Evolutionary conservation across 352 stramenopile genomes (phyloP).

Genomic region (Globisporangium mamillatum): DNA sequence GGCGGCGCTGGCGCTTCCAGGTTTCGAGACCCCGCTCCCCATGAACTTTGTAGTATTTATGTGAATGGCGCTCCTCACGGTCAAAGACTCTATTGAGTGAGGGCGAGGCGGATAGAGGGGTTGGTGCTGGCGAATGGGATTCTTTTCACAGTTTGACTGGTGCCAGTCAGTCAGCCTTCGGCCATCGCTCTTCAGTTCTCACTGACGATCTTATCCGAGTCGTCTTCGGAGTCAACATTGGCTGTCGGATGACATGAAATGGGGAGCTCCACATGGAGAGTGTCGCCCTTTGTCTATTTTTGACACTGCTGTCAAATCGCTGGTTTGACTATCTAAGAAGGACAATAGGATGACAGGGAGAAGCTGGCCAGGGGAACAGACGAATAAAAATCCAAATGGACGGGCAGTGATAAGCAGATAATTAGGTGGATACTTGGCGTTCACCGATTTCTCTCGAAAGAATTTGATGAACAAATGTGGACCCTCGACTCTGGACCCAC

Average conservation of each 20-base stretch:
- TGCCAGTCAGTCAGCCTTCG: not conserved
- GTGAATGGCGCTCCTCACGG: not conserved
- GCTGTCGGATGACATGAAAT: not conserved
- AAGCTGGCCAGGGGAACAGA: not conserved
- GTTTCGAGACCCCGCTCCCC: slow-evolving; percentile 34
- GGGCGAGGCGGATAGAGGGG: not conserved
- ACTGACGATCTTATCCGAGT: not conserved
- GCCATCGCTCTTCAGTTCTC: not conserved
- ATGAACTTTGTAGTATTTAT: slow-evolving; percentile 17
- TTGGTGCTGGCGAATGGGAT: not conserved
- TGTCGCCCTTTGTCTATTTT: not conserved
- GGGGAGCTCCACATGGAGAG: too few relatives aligned
- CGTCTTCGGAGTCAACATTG: not conserved
- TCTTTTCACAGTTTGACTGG: not conserved
- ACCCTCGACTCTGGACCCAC: too few relatives aligned
- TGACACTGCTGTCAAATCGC: not conserved
- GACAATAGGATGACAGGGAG: not conserved
- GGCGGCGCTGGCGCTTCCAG: not conserved
- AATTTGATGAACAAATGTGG: too few relatives aligned
- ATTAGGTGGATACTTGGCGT: too few relatives aligned
- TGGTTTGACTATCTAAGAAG: not conserved
- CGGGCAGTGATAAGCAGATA: too few relatives aligned
- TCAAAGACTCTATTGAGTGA: not conserved
- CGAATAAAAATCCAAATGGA: too few relatives aligned
- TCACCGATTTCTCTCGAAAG: too few relatives aligned